These are phyloP conservation scores for Gossypium trilobum DNA, from an alignment of 441 rosid genomes.

Conservation along the genomic window DNA sequence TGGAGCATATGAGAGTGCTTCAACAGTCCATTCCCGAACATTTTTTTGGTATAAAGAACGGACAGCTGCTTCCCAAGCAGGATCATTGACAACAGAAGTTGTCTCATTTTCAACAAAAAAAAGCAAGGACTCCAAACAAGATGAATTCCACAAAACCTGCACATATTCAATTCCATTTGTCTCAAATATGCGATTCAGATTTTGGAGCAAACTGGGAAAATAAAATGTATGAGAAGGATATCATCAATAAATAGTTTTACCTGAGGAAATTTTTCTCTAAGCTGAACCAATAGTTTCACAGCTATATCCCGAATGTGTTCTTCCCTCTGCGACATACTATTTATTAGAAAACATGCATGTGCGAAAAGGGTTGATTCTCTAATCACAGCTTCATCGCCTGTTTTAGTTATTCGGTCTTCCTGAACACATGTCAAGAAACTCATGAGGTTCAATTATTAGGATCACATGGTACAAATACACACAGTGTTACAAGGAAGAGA, in stretches of 20 bases:
- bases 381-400: slow-evolving; percentile 69
- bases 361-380: slow-evolving; percentile 74
- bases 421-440: slow-evolving; percentile 37
- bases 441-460: slow-evolving; percentile 14
- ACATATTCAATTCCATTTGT: slow-evolving; percentile 17
- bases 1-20: slow-evolving; percentile 87
- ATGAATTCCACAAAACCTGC: slow-evolving; percentile 96
- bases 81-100: slow-evolving; percentile 68
- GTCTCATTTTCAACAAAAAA: slow-evolving; percentile 65
- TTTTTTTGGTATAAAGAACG: slow-evolving; percentile 79
- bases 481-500: background rate
- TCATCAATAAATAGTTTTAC: slow-evolving; percentile 27
- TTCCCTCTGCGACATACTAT: slow-evolving; percentile 93
- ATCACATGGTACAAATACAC: background rate
- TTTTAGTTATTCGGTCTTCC: slow-evolving; percentile 74
- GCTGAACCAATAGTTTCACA: slow-evolving; percentile 74
- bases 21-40: slow-evolving; percentile 83
- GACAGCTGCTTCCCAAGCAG: slow-evolving; percentile 67
- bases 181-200: slow-evolving; percentile 19
- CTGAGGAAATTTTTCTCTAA: slow-evolving; percentile 96
- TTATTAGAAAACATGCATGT: slow-evolving; percentile 86
- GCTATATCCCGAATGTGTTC: slow-evolving; percentile 84
- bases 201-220: slow-evolving; percentile 5
- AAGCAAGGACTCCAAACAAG: slow-evolving; percentile 76
- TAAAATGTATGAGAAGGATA: slow-evolving; percentile 6